Evolutionary conservation across 2,329 filamentous ascomycete species (phyloP).

Genomic region (Alternaria arborescens): DNA sequence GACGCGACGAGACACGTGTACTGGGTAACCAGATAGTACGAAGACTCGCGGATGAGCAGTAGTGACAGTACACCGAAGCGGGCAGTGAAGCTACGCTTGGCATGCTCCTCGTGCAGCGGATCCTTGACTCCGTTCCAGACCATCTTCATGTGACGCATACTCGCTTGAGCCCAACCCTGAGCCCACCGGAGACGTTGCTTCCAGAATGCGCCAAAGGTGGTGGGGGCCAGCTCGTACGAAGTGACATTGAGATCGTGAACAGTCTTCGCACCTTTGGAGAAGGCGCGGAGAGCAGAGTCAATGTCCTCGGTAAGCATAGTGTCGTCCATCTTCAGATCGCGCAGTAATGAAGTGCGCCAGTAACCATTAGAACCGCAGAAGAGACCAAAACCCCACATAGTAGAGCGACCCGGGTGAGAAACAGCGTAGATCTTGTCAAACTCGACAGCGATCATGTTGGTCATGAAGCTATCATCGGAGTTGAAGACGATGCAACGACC

Average conservation of each 20-base stretch:
- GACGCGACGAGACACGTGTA: constrained; percentile 58
- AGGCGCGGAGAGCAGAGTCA: constrained; percentile 58
- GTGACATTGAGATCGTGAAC: constrained; percentile 60
- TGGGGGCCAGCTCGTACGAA: constrained; percentile 60
- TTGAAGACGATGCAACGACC: constrained; percentile 61
- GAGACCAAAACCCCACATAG: constrained; percentile 59
- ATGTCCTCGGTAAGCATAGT: constrained; percentile 62
- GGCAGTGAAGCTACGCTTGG: constrained; percentile 46
- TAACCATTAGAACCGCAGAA: constrained; percentile 62
- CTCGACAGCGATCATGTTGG: constrained; percentile 59
- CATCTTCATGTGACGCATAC: constrained; percentile 53
- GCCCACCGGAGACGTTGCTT: constrained; percentile 62
- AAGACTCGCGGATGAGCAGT: constrained; percentile 57
- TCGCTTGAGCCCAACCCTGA: constrained; percentile 62
- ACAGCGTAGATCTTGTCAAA: constrained; percentile 64
- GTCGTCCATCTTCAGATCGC: constrained; percentile 60
- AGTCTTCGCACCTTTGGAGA: constrained; percentile 54
- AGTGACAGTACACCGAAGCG: constrained; percentile 58
- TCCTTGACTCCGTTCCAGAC: constrained; percentile 54
- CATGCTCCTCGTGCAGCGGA: constrained; percentile 34
- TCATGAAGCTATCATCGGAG: constrained; percentile 54
- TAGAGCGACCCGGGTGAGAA: constrained; percentile 58
- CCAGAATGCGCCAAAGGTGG: constrained; percentile 56
- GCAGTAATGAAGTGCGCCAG: constrained; percentile 57
- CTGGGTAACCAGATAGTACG: constrained; percentile 60